Evolutionary conservation across 768 basidiomycete species (phyloP), one percentile per base, ranked within the genome.

Genomic region (Leucosporidium yakuticum): DNA sequence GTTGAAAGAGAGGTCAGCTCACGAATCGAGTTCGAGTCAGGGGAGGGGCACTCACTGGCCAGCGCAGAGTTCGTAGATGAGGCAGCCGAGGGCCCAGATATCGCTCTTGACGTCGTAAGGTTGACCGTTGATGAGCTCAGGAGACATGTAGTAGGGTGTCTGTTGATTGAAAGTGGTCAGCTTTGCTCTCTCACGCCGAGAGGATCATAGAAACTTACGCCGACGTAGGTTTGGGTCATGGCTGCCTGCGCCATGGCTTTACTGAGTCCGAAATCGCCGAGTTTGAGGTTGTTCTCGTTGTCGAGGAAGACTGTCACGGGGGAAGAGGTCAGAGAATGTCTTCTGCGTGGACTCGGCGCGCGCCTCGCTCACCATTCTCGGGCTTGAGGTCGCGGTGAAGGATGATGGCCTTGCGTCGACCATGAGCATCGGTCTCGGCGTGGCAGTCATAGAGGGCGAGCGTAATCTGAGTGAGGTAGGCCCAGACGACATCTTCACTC

Each of bases 61-160:
- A 0, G 95, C 92, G 71, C 95, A 98, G 49, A 98, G 84, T 80
- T 98, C 96, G 78, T 90, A 98, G 31, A 97, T 90, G 36, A 98
- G 83, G 79, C 96, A 99, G 1, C 96, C 96, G 34, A 98, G 83
- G 6, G 91, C 94, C 96, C 96, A 99, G 58, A 99, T 97, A 76
- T 99, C 96, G 0, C 90, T 92, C 80, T 98, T 99, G 11, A 91
- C 88, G 80, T 97, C 96, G 79, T 99, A 99, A 4, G 91, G 86
- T 77, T 91, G 93, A 77, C 98, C 95, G 80, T 90, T 91, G 85
- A 97, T 91, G 44, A 98, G 84, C 78, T 99, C 95, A 0, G 96
- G 96, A 1, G 93, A 96, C 96, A 99, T 98, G 81, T 99, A 98
- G 77, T 98, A 94, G 4, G 96, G 96, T 4, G 96, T 99, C 93